Conservation (phyloP, 768 basidiomycete species). For the Russula dissimulans region DNA sequence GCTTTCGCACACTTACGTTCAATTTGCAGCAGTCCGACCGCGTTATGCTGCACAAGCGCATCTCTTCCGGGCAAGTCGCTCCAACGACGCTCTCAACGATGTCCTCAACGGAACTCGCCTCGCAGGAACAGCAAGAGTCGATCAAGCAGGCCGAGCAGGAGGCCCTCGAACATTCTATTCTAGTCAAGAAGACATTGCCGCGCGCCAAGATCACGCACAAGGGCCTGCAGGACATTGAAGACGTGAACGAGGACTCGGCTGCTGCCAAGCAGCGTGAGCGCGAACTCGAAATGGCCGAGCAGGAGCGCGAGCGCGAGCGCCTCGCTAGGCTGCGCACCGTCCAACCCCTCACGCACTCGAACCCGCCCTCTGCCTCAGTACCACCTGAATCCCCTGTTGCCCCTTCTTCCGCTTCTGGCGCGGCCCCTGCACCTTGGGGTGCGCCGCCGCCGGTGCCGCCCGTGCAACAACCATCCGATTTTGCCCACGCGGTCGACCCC, state of each 20-base stretch:
- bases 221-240: conserved; percentile 85
- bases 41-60: conserved; percentile 67
- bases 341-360: conserved; percentile 28
- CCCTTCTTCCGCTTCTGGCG: conserved; percentile 23
- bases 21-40: conserved; percentile 81
- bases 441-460: conserved; percentile 47
- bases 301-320: conserved; percentile 60
- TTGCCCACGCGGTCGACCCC: conserved; percentile 15
- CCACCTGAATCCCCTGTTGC: conserved; percentile 65
- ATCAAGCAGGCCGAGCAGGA: conserved; percentile 78
- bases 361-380: conserved; percentile 36
- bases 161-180: conserved; percentile 75
- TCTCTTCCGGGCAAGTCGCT: conserved; percentile 55
- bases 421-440: conserved; percentile 39
- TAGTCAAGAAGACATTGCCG: conserved; percentile 53
- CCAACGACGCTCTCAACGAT: conserved; percentile 70
- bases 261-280: conserved; percentile 26
- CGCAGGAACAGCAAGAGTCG: conserved; percentile 75
- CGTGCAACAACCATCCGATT: conserved; percentile 34
- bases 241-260: conserved; percentile 40
- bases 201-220: conserved; percentile 90
- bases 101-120: conserved; percentile 83
- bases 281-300: conserved; percentile 54
- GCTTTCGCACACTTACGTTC: conserved; percentile 83
- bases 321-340: conserved; percentile 43